Evolutionary conservation across 257 asterid genomes (phyloP).

Genomic region (Nicotiana sylvestris): DNA sequence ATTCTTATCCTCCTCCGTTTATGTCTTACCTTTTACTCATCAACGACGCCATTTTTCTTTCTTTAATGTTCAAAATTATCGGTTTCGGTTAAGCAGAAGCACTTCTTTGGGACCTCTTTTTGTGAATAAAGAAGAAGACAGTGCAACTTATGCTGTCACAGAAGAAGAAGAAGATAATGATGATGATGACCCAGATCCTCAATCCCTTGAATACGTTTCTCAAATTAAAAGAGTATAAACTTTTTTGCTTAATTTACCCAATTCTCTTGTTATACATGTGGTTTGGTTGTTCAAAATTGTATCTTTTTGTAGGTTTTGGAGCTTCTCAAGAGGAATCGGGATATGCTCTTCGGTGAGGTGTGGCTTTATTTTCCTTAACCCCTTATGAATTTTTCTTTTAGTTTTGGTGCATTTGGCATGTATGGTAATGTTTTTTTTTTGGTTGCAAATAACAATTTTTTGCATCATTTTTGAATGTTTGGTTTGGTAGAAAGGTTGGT

Average conservation of each 20-base stretch:
- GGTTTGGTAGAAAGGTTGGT: too few species aligned
- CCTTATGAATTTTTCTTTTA: neutral
- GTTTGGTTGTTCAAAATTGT: neutral
- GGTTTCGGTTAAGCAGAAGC: neutral
- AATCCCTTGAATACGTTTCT: slow-evolving; percentile 66
- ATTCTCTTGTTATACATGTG: neutral
- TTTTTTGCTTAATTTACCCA: neutral
- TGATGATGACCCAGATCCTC: slow-evolving; percentile 42
- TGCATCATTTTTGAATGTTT: neutral
- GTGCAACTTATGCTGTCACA: slow-evolving; percentile 25
- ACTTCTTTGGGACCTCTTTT: slow-evolving; percentile 24
- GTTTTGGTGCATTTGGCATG: neutral
- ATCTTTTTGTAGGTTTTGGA: slow-evolving; percentile 57
- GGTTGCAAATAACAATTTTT: too few species aligned
- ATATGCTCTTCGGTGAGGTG: slow-evolving; percentile 89
- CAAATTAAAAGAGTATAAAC: slow-evolving; percentile 55
- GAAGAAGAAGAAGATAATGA: slow-evolving; percentile 25
- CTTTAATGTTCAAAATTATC: neutral
- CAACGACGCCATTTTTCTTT: too few species aligned
- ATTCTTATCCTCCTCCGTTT: neutral
- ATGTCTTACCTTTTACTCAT: neutral
- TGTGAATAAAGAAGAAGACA: slow-evolving; percentile 35
- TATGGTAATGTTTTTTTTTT: neutral
- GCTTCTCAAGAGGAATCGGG: slow-evolving; percentile 78
- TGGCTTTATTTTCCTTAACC: neutral